Evolutionary conservation across 305 asterid species (phyloP).

Genomic region (Solanum aculeatissimum): DNA sequence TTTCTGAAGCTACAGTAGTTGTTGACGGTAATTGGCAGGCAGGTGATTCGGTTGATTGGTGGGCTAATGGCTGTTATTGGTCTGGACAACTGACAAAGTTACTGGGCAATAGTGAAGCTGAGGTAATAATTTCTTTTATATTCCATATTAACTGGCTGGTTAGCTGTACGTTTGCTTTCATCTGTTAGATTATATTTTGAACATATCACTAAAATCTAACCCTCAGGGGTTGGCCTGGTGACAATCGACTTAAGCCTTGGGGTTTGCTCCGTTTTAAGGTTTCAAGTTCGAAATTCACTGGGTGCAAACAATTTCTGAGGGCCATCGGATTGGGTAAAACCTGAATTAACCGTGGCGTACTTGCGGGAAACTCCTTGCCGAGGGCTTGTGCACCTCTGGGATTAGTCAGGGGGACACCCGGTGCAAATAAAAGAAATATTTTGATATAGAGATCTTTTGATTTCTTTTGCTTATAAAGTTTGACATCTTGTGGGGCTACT

Average conservation of each 20-base stretch:
- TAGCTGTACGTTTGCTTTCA: neutral
- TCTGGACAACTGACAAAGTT: conserved; percentile 43
- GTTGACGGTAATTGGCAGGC: conserved; percentile 46
- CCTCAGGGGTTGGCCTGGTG: too few relatives aligned
- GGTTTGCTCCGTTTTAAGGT: too few relatives aligned
- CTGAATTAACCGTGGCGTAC: too few relatives aligned
- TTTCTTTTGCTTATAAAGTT: neutral
- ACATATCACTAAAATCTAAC: too few relatives aligned
- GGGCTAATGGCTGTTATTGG: conserved; percentile 49
- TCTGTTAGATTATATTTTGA: neutral
- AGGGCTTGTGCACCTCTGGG: too few relatives aligned
- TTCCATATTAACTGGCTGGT: neutral
- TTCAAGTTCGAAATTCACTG: too few relatives aligned
- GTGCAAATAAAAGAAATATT: too few relatives aligned
- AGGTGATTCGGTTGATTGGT: conserved; percentile 82
- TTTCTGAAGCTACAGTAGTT: conserved; percentile 41
- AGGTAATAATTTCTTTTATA: conserved; percentile 29
- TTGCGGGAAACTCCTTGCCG: too few relatives aligned
- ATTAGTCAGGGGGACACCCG: too few relatives aligned
- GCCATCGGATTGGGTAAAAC: too few relatives aligned
- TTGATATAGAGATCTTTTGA: neutral
- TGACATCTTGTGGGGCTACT: neutral
- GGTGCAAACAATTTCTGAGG: too few relatives aligned
- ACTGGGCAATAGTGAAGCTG: conserved; percentile 34
- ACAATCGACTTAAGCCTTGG: too few relatives aligned